Percentiles rank a stretch among this genome's conserved stretches.
Evolutionary conservation across 768 basidiomycete genomes (phyloP).

Genomic region (Hebeloma cylindrosporum): DNA sequence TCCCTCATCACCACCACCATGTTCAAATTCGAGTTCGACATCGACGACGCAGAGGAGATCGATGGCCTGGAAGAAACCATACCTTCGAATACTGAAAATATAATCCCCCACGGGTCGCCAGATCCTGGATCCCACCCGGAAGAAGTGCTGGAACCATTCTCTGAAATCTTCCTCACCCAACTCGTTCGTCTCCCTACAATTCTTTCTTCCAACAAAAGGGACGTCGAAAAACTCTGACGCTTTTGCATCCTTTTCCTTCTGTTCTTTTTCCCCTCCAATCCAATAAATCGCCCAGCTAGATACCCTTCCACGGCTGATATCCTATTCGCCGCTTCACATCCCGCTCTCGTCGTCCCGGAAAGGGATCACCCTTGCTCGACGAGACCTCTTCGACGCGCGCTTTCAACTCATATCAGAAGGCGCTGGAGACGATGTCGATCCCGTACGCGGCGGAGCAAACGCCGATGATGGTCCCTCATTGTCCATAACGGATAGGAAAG

Average conservation of each 20-base stretch:
- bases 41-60: too few species aligned
- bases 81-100: too few species aligned
- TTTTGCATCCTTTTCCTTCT: too few species aligned
- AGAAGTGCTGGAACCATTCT: constrained; percentile 25
- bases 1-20: too few species aligned
- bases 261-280: too few species aligned
- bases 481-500: constrained; percentile 18
- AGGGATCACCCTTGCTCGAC: constrained; percentile 55
- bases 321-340: constrained; percentile 72
- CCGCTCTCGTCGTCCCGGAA: constrained; percentile 38
- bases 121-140: background rate
- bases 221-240: too few species aligned
- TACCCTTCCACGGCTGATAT: constrained; percentile 68
- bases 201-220: too few species aligned
- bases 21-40: too few species aligned
- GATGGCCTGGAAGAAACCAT: too few species aligned
- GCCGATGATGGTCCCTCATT: constrained; percentile 18
- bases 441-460: constrained; percentile 7
- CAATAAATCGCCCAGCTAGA: constrained; percentile 50
- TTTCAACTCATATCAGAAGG: constrained; percentile 82
- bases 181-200: constrained; percentile 37
- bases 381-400: constrained; percentile 93
- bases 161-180: constrained; percentile 32
- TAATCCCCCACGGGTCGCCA: too few species aligned
- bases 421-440: constrained; percentile 29